Percentiles rank a stretch among this genome's conserved stretches.
phyloP scores from a whole-genome alignment of 2,329 filamentous ascomycete genomes.

The Onygenales sp. region DNA sequence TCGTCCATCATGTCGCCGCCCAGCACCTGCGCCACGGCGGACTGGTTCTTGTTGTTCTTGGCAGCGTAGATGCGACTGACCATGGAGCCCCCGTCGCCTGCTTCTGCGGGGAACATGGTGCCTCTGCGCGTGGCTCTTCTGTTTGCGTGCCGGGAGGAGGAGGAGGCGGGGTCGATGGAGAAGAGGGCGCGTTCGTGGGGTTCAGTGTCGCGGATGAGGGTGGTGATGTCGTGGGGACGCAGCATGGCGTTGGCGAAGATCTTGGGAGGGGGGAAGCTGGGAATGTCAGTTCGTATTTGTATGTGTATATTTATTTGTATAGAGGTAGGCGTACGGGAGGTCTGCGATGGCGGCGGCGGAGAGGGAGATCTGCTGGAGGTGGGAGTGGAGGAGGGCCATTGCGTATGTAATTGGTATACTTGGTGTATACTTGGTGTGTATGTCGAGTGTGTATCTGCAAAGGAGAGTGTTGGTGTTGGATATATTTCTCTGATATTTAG shows the following conservation, averaged over 20 bases:
- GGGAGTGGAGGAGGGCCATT: constrained; percentile 61
- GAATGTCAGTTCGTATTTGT: neutral
- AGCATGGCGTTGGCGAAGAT: constrained; percentile 93
- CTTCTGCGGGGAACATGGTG: constrained; percentile 38
- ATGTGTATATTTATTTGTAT: neutral
- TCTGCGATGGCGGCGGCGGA: constrained; percentile 69
- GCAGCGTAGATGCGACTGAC: constrained; percentile 39
- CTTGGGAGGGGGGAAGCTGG: constrained; percentile 78
- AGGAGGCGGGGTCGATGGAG: constrained; percentile 65
- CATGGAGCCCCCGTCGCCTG: constrained; percentile 29
- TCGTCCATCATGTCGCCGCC: constrained; percentile 78
- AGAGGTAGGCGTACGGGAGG: constrained; percentile 50
- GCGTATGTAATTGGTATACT: constrained; percentile 11
- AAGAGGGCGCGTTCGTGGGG: constrained; percentile 90
- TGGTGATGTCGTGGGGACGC: constrained; percentile 81
- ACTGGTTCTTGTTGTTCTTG: constrained; percentile 57
- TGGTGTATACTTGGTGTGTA: neutral
- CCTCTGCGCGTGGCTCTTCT: constrained; percentile 38
- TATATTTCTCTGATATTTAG: too few species aligned
- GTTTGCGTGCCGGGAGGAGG: constrained; percentile 34
- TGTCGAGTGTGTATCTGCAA: neutral
- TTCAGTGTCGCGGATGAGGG: constrained; percentile 90
- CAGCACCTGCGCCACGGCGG: constrained; percentile 80
- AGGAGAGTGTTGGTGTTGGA: too few species aligned
- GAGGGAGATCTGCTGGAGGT: constrained; percentile 67